Evolutionary conservation across 192 early-diverging fungal species (phyloP).

Genomic region (Coemansia erecta): DNA sequence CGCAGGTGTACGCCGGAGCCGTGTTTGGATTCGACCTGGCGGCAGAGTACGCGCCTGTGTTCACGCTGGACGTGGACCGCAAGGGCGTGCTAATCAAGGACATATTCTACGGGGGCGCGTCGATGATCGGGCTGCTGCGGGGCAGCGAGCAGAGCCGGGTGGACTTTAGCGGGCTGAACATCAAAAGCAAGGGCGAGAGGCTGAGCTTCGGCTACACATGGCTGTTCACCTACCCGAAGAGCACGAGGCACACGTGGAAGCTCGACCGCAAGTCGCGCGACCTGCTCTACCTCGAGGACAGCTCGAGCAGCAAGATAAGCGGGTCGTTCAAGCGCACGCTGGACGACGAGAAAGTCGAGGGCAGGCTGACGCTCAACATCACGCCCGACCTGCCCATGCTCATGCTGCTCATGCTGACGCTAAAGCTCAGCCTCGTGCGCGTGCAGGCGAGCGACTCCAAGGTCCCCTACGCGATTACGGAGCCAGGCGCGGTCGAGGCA

Average conservation of each 20-base stretch:
- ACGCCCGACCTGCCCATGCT: slow-evolving; percentile 14
- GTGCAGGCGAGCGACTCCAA: slow-evolving; percentile 16
- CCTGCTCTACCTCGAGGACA: slow-evolving; percentile 9
- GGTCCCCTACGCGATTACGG: slow-evolving; percentile 5
- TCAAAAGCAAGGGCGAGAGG: slow-evolving; percentile 16
- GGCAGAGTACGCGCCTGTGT: slow-evolving; percentile 9
- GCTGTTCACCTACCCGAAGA: slow-evolving; percentile 14
- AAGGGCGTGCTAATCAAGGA: slow-evolving; percentile 9
- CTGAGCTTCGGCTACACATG: slow-evolving; percentile 19
- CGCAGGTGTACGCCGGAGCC: slow-evolving; percentile 15
- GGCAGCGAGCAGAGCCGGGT: slow-evolving; percentile 15
- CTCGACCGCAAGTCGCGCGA: slow-evolving; percentile 12
- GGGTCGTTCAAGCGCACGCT: slow-evolving; percentile 5
- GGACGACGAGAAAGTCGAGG: slow-evolving; percentile 15
- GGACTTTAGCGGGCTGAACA: slow-evolving; percentile 6
- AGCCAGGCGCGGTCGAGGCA: neutral
- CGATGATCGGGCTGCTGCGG: slow-evolving; percentile 10
- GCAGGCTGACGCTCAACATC: slow-evolving; percentile 8
- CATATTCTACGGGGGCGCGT: slow-evolving; percentile 14
- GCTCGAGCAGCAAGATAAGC: slow-evolving; percentile 8
- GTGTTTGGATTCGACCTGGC: slow-evolving; percentile 16
- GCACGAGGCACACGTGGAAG: slow-evolving; percentile 11
- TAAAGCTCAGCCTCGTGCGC: slow-evolving; percentile 15
- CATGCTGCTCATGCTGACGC: slow-evolving; percentile 14
- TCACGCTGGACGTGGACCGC: slow-evolving; percentile 11